phyloP scores from a whole-genome alignment of 78 protist genomes.

The Dictyostelium brefeldianum region DNA sequence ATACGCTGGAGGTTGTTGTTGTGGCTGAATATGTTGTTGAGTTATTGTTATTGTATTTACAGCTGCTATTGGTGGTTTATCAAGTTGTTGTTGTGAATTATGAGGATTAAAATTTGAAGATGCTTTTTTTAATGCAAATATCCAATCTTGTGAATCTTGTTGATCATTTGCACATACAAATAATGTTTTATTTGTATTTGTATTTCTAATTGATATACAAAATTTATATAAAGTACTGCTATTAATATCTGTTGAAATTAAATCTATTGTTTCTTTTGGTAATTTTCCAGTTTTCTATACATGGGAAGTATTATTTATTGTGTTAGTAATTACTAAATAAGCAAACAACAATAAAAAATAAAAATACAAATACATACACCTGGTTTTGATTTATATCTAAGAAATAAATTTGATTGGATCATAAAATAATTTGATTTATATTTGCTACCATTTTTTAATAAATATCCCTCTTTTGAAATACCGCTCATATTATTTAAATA shows the following conservation, averaged over 20 bases:
- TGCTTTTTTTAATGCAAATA: conserved; percentile 8
- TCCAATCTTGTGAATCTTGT: conserved; percentile 25
- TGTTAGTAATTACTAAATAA: background rate
- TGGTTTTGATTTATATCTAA: conserved; percentile 60
- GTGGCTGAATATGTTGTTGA: background rate
- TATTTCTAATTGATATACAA: conserved; percentile 32
- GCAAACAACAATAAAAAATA: background rate
- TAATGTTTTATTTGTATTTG: background rate
- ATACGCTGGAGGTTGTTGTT: background rate
- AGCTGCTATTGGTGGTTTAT: background rate
- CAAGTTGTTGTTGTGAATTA: background rate
- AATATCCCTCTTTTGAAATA: conserved; percentile 39
- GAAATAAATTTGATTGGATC: conserved; percentile 57
- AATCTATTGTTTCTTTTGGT: conserved; percentile 37
- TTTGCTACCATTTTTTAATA: conserved; percentile 23
- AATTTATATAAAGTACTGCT: background rate
- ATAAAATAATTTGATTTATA: conserved; percentile 53
- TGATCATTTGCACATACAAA: background rate
- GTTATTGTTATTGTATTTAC: no score
- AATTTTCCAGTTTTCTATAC: background rate
- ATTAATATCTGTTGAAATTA: conserved; percentile 14
- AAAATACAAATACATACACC: background rate
- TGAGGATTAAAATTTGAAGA: background rate
- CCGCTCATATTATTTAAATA: background rate
- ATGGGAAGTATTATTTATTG: no score